Evolutionary conservation across 2,329 filamentous ascomycete species (phyloP).

Genomic region (Fusarium subglutinans): DNA sequence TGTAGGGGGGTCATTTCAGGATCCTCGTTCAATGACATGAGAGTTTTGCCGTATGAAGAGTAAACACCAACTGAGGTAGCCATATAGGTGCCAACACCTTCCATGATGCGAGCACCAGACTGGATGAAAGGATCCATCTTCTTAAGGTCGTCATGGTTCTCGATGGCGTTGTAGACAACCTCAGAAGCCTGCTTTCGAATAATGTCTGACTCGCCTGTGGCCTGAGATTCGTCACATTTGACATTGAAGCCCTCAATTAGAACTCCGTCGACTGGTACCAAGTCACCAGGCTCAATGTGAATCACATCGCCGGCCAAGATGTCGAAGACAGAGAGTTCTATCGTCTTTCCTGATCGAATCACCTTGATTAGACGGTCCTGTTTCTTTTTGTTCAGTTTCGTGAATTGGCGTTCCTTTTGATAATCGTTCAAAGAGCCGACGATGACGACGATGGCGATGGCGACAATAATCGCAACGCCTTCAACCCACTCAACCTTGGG

Average conservation of each 20-base stretch:
- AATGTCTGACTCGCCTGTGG: slow-evolving; percentile 81
- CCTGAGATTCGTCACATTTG: slow-evolving; percentile 81
- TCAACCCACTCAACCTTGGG: slow-evolving; percentile 80
- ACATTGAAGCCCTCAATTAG: slow-evolving; percentile 78
- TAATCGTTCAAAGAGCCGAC: slow-evolving; percentile 83
- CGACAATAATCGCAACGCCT: slow-evolving; percentile 83
- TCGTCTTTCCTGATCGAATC: slow-evolving; percentile 74
- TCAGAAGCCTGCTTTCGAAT: slow-evolving; percentile 74
- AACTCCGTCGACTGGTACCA: slow-evolving; percentile 78
- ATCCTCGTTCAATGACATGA: slow-evolving; percentile 77
- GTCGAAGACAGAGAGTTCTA: slow-evolving; percentile 75
- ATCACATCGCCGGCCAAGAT: slow-evolving; percentile 76
- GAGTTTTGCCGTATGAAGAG: slow-evolving; percentile 78
- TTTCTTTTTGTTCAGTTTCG: slow-evolving; percentile 81
- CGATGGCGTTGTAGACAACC: slow-evolving; percentile 75
- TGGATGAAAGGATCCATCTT: slow-evolving; percentile 88
- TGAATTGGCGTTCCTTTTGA: slow-evolving; percentile 83
- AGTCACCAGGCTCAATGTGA: slow-evolving; percentile 77
- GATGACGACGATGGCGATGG: slow-evolving; percentile 78
- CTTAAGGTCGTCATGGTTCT: slow-evolving; percentile 70
- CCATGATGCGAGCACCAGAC: slow-evolving; percentile 81
- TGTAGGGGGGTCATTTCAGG: slow-evolving; percentile 81
- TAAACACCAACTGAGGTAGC: slow-evolving; percentile 78
- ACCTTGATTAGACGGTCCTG: slow-evolving; percentile 78
- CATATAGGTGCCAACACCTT: slow-evolving; percentile 79